These are phyloP conservation scores for Aspergillus funiculosus DNA, from an alignment of 495 filamentous ascomycete genomes.

Conservation along the genomic window DNA sequence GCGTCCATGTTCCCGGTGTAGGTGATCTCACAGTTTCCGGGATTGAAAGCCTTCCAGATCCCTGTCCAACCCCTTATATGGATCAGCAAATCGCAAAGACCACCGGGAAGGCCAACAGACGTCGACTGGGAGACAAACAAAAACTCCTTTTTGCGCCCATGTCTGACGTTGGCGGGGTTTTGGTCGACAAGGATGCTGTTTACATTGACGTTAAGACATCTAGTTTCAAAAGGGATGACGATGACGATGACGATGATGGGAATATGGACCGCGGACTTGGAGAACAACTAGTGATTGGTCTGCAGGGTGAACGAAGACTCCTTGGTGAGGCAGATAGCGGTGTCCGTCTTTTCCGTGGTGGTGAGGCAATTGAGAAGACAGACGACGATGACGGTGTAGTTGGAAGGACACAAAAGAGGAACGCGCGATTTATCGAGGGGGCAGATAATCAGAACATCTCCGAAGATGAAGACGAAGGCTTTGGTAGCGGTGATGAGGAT, in stretches of 20 bases:
- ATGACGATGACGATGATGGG: constrained; percentile 48
- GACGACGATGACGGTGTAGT: constrained; percentile 55
- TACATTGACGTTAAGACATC: constrained; percentile 70
- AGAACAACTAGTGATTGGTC: constrained; percentile 83
- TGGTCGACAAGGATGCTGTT: constrained; percentile 75
- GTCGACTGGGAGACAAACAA: constrained; percentile 86
- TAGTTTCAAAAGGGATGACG: constrained; percentile 67
- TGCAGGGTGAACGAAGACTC: constrained; percentile 75
- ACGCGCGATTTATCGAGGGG: constrained; percentile 55
- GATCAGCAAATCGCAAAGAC: constrained; percentile 77
- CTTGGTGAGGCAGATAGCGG: constrained; percentile 78
- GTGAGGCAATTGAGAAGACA: constrained; percentile 58
- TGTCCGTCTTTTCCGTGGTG: constrained; percentile 75
- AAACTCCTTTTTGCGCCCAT: constrained; percentile 94
- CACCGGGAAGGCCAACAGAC: constrained; percentile 68
- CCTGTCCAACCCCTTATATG: constrained; percentile 89
- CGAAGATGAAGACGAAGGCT: constrained; percentile 35
- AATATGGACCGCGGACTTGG: constrained; percentile 72
- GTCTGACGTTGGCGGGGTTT: constrained; percentile 90
- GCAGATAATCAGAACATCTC: constrained; percentile 34
- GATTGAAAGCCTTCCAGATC: constrained; percentile 85
- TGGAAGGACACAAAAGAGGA: constrained; percentile 66
- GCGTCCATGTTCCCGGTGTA: constrained; percentile 88
- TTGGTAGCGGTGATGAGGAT: constrained; percentile 50
- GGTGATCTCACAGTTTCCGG: constrained; percentile 83